Base-by-base conservation (phyloP, 2,329 filamentous ascomycete genomes). In the Exophiala lecanii-corni region DNA sequence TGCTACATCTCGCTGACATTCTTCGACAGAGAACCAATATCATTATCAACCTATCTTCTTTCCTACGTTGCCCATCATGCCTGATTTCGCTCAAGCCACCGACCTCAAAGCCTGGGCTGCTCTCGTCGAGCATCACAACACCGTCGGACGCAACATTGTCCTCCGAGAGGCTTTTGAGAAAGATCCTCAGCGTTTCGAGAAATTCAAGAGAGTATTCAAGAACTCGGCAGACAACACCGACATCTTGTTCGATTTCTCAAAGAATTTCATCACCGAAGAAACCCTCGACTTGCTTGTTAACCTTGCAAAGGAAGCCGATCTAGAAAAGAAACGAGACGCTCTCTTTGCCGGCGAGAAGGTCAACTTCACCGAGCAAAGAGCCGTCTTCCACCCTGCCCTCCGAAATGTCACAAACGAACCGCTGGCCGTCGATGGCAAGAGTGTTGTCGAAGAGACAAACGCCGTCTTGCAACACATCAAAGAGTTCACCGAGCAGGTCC, bases 301-400 rank as follows among this genome's bases (percentile, higher is more conserved):
- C 73, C 81, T 98, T 19, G 92, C 92, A 52, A 83, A 89, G 70
- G 86, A 97, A 72, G 89, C 91, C 54, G 83, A 84, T 56, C 69
- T 98, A 28, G 89, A 95, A 75, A 79, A 94, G 74, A 86, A 96
- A 65, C 85, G 92, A 54, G 91, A 98, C 79, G 82, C 83, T 62
- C 95, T 98, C 89, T 98, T 98, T 71, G 82, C 81, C 45, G 92
- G 92, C 58, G 87, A 97, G 63, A 91, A 94, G 78, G 97, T 98
- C 76, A 98, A 98, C 79, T 96, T 96, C 73, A 98, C 92, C 48
- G 92, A 98, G 76, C 76, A 91, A 64, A 84, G 92, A 54, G 92
- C 92, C 55, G 92, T 98, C 55, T 94, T 94, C 74, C 92, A 98
- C 72, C 79, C 87, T 57, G 92, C 92, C 36, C 78, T 98, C 62